Evolutionary conservation across 2,329 filamentous ascomycete genomes (phyloP), one percentile per base, ranked within the genome.

Genomic region (Karstenula rhodostoma): DNA sequence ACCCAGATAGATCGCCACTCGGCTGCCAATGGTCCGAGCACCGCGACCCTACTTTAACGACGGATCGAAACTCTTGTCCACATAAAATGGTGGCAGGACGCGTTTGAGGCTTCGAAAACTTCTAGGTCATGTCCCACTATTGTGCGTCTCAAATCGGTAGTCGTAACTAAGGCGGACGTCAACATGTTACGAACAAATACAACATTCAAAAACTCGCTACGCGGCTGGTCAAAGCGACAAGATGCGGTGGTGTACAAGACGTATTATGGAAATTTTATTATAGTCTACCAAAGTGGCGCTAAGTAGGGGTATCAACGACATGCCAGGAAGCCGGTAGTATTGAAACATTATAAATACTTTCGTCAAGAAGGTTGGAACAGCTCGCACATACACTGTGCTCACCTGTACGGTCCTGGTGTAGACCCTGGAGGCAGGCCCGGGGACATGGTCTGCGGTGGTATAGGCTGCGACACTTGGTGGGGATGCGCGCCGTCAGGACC

Each of bases 401-500:
- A 54, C 27, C 23, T 46, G 22, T 44, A 40, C 25, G 51, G 40
- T 10, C 35, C 50, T 6, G 35, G 50, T 25, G 50, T 35, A n/a
- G 50, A 43, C 7, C 51, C 51, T 19, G 50, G 50, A 32, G 51
- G 40, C 23, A 33, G n/a, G 32, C 51, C 40, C 3, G 25, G 51
- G 40, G 27, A 4, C 9, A 35, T 37, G 19, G 4, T 23, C 44
- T 47, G 44, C 44, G 29, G 44, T 23, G 19, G 44, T 17, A 29
- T 27, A 10, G 13, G 17, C 27, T 49, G 46, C 6, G 22, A 8
- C 22, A n/a, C 42, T 7, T 55, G 52, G 7, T 47, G 42, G 5
- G 27, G 37, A 46, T 44, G 47, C 27, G 49, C 19, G 27, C 59
- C 65, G 25, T 72, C 67, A 6, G 64, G 57, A 3, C 70, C 68